Percentiles rank a stretch among this genome's conserved stretches.
Evolutionary conservation across 495 filamentous ascomycete genomes (phyloP).

Genomic region (Penicillium samsonianum): DNA sequence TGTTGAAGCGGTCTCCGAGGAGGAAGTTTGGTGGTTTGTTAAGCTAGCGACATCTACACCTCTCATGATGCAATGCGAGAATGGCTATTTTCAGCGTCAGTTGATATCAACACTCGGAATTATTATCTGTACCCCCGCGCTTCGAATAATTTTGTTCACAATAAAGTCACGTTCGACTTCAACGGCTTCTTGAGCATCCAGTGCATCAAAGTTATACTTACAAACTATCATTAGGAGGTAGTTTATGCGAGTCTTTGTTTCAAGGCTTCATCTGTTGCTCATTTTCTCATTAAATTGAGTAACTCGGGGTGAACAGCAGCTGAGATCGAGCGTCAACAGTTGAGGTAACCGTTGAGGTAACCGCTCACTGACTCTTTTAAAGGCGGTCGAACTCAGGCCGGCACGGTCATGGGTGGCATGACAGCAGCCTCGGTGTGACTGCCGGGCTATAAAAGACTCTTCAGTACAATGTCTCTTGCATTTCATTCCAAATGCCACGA

Average conservation of each 20-base stretch:
- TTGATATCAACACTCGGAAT: constrained; percentile 2
- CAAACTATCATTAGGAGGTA: constrained; percentile 3
- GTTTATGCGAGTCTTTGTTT: neutral
- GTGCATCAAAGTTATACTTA: neutral
- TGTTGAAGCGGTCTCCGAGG: constrained; percentile 6
- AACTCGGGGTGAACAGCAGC: neutral
- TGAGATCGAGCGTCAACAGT: constrained; percentile 8
- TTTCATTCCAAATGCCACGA: no score
- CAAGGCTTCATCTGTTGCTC: constrained; percentile 1
- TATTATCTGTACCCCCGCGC: neutral
- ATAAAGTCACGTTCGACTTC: neutral
- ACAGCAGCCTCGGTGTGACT: no score
- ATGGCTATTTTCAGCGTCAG: neutral
- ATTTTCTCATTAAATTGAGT: constrained; percentile 6
- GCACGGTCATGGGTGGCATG: neutral
- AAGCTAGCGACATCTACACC: constrained; percentile 4
- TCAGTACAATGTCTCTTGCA: no score
- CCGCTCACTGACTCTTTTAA: constrained; percentile 5
- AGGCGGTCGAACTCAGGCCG: constrained; percentile 2
- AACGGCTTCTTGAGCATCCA: neutral
- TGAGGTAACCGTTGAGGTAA: constrained; percentile 3
- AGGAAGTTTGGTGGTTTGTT: constrained; percentile 1
- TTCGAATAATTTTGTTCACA: neutral
- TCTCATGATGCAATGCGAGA: constrained; percentile 8
- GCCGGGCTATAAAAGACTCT: no score